Evolutionary conservation across 2,329 filamentous ascomycete species (phyloP).

Genomic region (Claviceps sp.): DNA sequence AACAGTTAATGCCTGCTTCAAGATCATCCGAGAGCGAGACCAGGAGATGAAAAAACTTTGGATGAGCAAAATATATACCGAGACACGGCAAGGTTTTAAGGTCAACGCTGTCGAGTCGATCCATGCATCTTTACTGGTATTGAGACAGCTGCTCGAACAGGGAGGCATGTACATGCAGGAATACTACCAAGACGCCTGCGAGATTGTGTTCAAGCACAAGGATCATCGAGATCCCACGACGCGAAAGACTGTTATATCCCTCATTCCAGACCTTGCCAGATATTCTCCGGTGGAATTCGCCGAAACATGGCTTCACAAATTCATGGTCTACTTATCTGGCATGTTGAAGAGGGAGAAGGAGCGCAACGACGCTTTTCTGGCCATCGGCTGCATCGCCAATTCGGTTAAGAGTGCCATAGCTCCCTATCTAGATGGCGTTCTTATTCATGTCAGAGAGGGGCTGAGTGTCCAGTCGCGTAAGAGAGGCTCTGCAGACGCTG

Average conservation of each 20-base stretch:
- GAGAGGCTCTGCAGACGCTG: slow-evolving; percentile 55
- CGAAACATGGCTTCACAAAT: slow-evolving; percentile 76
- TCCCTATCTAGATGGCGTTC: slow-evolving; percentile 85
- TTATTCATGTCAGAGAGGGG: slow-evolving; percentile 86
- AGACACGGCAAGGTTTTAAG: slow-evolving; percentile 67
- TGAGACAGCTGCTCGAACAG: slow-evolving; percentile 85
- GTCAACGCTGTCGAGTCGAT: slow-evolving; percentile 73
- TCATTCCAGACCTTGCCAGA: slow-evolving; percentile 84
- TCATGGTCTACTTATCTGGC: slow-evolving; percentile 90
- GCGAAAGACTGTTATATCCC: slow-evolving; percentile 73
- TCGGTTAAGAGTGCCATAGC: slow-evolving; percentile 91
- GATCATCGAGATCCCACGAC: slow-evolving; percentile 85
- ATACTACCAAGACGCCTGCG: slow-evolving; percentile 81
- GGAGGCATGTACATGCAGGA: slow-evolving; percentile 99
- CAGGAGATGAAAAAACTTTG: slow-evolving; percentile 73
- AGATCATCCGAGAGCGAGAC: slow-evolving; percentile 89
- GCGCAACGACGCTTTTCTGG: slow-evolving; percentile 83
- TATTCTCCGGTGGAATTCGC: slow-evolving; percentile 89
- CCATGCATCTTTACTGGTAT: slow-evolving; percentile 83
- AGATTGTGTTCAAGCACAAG: slow-evolving; percentile 83
- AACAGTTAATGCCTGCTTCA: slow-evolving; percentile 87
- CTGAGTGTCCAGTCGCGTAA: slow-evolving; percentile 65
- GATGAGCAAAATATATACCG: slow-evolving; percentile 84
- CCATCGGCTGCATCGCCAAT: slow-evolving; percentile 92
- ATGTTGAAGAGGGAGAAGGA: slow-evolving; percentile 94